Evolutionary conservation across 768 basidiomycete genomes (phyloP).

Genomic region (Rhizopogon rudus): DNA sequence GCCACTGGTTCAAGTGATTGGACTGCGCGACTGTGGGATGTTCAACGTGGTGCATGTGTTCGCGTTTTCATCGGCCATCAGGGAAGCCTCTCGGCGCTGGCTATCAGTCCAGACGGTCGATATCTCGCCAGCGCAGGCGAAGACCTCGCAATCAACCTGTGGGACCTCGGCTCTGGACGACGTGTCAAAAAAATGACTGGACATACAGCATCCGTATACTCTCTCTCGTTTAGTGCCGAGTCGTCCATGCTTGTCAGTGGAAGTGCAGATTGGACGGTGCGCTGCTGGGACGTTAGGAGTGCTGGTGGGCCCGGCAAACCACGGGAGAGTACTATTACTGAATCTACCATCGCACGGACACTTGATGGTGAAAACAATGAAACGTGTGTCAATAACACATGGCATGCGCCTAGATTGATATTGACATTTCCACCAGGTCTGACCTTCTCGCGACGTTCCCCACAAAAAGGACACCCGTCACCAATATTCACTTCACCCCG

Average conservation of each 20-base stretch:
- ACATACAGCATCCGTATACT: slow-evolving; percentile 85
- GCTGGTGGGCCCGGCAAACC: slow-evolving; percentile 63
- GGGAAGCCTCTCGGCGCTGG: slow-evolving; percentile 78
- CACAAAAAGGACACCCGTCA: slow-evolving; percentile 93
- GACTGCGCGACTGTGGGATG: slow-evolving; percentile 96
- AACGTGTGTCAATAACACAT: slow-evolving; percentile 50
- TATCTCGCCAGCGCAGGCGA: slow-evolving; percentile 92
- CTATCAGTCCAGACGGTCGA: slow-evolving; percentile 90
- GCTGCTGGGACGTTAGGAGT: slow-evolving; percentile 95
- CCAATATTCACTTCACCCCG: slow-evolving; percentile 90
- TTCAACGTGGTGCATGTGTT: slow-evolving; percentile 91
- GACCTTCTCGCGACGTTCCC: slow-evolving; percentile 90
- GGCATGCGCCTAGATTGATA: neutral
- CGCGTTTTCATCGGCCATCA: slow-evolving; percentile 96
- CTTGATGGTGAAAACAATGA: slow-evolving; percentile 55
- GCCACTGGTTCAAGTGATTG: slow-evolving; percentile 96
- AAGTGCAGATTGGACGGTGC: slow-evolving; percentile 90
- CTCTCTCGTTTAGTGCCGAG: slow-evolving; percentile 88
- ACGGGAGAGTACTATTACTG: slow-evolving; percentile 48
- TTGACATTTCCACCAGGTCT: slow-evolving; percentile 39
- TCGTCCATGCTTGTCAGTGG: slow-evolving; percentile 89
- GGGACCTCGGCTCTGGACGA: slow-evolving; percentile 95
- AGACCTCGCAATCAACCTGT: slow-evolving; percentile 90
- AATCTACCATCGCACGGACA: slow-evolving; percentile 25
- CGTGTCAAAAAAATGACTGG: slow-evolving; percentile 96